phyloP scores from a whole-genome alignment of 2,329 filamentous ascomycete genomes.

The Diaporthe vaccinii region DNA sequence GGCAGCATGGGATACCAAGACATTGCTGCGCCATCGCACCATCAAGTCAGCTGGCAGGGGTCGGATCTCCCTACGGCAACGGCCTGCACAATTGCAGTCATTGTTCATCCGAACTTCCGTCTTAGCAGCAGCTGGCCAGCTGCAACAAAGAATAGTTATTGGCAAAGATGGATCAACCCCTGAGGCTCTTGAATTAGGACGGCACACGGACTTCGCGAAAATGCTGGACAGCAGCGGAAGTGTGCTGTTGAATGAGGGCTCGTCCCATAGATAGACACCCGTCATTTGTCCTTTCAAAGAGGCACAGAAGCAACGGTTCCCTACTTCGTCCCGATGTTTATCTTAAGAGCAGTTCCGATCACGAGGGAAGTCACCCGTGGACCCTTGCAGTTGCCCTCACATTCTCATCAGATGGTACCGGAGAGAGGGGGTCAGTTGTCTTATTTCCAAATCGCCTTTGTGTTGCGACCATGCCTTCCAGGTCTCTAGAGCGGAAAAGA shows the following conservation, averaged over 20 bases:
- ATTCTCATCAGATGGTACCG: neutral
- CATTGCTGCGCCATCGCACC: constrained; percentile 34
- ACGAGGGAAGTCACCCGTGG: neutral
- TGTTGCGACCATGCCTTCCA: constrained; percentile 18
- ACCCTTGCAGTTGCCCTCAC: neutral
- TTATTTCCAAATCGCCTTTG: constrained; percentile 18
- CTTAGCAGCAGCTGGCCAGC: constrained; percentile 5
- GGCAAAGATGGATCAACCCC: neutral
- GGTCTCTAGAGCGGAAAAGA: constrained; percentile 12
- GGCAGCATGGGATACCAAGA: constrained; percentile 12
- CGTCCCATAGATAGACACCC: neutral
- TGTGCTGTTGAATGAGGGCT: too few species aligned
- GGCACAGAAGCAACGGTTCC: neutral
- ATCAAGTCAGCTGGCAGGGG: constrained; percentile 9
- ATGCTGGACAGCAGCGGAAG: neutral
- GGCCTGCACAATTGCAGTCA: neutral
- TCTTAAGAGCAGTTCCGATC: neutral
- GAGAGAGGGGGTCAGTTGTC: constrained; percentile 6
- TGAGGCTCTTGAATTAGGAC: neutral
- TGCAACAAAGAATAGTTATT: neutral
- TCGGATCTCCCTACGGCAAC: neutral
- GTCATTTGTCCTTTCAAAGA: neutral
- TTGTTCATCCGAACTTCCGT: constrained; percentile 27
- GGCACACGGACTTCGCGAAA: neutral
- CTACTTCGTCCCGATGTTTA: neutral